Evolutionary conservation across 305 asterid genomes (phyloP), one percentile per base, ranked within the genome.

Genomic region (Fraxinus dipetala): DNA sequence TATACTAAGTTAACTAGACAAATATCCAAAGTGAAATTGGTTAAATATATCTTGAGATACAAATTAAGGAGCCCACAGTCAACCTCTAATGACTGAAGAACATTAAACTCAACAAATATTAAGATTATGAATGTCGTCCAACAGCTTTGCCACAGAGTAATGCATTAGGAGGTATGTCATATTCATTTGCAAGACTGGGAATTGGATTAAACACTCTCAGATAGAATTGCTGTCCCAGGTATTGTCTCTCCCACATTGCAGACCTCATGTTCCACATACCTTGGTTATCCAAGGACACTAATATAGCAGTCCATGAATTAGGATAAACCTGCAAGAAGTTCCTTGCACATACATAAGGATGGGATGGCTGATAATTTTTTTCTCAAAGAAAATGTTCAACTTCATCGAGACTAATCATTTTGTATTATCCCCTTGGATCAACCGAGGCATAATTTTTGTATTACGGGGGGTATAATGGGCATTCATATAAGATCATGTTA

Each of bases 231-330:
- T 95, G 98, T 69, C 99, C 99, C 1, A 95, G 91, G 85, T 95
- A 94, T 54, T 93, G 97, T 72, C 94, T 90, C 72, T 90, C 98
- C 98, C 99, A 93, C 85, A 88, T 90, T 4, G 98, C 96, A 0
- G 99, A 95, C 85, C 98, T 91, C 90, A 95, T 24, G 76, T 95
- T 94, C 98, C 99, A 94, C 98, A 95, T 95, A 0, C 99, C 98
- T 81, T 95, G 97, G 90, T 94, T 94, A 89, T 95, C 99, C 89
- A 95, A 85, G 0, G 99, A 93, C 34, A 93, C 96, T 7, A 92
- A 40, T 63, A 95, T 93, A 0, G 94, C 83, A 7, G 96, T 91
- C 99, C 99, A 95, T 3, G 98, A 93, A 11, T 83, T 87, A 0
- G 98, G 99, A 85, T 93, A 95, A 28, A 94, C 99, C 98, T 95